Evolutionary conservation across 1,139 yeast genomes (phyloP), one percentile per base, ranked within the genome.

Genomic region (Meyerozyma elateridarum): DNA sequence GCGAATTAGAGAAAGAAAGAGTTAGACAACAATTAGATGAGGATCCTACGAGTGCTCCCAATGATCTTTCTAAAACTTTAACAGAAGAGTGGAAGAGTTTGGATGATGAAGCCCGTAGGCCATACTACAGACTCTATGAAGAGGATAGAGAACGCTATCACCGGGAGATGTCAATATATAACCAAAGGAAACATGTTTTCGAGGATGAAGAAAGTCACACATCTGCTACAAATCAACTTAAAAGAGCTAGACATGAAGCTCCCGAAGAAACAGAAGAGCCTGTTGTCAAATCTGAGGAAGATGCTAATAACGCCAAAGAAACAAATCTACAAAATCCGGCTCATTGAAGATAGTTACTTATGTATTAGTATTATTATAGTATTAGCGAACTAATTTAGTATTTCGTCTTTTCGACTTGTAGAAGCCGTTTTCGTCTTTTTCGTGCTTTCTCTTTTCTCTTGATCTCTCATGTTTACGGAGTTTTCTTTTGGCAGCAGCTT

Each of bases 81-180:
- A 81, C 95, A 1, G 96, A 85, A 44, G 79, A 80, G 3, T 89
- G 97, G 97, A 85, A 84, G 48, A 69, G 67, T 36, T 66, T 89
- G 46, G 74, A 70, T 37, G 84, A 80, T 28, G 85, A 74, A 26
- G 83, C 74, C 15, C 73, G 85, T 36, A 78, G 74, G 46, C 93
- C 93, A 7, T 89, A 76, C 54, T 79, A 79, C 48, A 80, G 81
- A 39, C 56, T 82, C 36, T 88, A 82, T 51, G 93, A 81, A 51
- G 85, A 81, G 36, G 96, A 87, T 44, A 79, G 83, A 49, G 71
- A 72, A 35, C 74, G 94, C 46, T 87, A 85, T 50, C 76, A 77
- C 35, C 70, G 67, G 32, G 95, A 87, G 50, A 79, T 85, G 82
- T 74, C 66, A 29, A 75, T 68, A 19, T 85, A 84, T 37, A 61